Evolutionary conservation across 2,329 filamentous ascomycete species (phyloP).

Genomic region (Xylariaceae sp.): DNA sequence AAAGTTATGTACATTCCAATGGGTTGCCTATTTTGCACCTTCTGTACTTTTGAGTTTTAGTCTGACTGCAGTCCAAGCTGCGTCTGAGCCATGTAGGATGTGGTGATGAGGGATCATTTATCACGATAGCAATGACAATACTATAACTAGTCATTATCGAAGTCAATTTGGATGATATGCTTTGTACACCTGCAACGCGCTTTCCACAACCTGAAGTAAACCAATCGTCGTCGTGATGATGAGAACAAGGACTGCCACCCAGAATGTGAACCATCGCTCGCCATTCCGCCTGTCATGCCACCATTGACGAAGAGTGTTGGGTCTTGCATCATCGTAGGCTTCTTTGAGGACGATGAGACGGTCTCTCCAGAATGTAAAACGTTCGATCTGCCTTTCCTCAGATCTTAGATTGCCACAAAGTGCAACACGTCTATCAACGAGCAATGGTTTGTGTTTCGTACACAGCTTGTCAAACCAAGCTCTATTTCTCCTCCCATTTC

Average conservation of each 20-base stretch:
- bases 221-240: slow-evolving; percentile 38
- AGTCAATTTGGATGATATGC: slow-evolving; percentile 7
- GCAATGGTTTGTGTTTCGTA: background rate
- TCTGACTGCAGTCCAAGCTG: too few species aligned
- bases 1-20: too few species aligned
- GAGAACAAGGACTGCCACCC: slow-evolving; percentile 40
- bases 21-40: too few species aligned
- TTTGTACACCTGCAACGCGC: slow-evolving; percentile 39
- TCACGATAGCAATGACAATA: too few species aligned
- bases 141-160: too few species aligned
- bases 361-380: slow-evolving; percentile 41
- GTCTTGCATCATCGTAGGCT: slow-evolving; percentile 37
- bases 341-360: slow-evolving; percentile 42
- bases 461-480: slow-evolving; percentile 8
- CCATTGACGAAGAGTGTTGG: slow-evolving; percentile 37
- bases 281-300: slow-evolving; percentile 42
- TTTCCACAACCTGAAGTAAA: slow-evolving; percentile 39
- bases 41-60: too few species aligned
- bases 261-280: slow-evolving; percentile 46
- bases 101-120: too few species aligned
- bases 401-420: slow-evolving; percentile 31
- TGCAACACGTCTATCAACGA: slow-evolving; percentile 27
- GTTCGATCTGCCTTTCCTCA: slow-evolving; percentile 33
- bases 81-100: too few species aligned
- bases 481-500: slow-evolving; percentile 13